Evolutionary conservation across 164 flowering plant genomes (phyloP), one percentile per base, ranked within the genome.

Genomic region (Stephania yunnanensis): DNA sequence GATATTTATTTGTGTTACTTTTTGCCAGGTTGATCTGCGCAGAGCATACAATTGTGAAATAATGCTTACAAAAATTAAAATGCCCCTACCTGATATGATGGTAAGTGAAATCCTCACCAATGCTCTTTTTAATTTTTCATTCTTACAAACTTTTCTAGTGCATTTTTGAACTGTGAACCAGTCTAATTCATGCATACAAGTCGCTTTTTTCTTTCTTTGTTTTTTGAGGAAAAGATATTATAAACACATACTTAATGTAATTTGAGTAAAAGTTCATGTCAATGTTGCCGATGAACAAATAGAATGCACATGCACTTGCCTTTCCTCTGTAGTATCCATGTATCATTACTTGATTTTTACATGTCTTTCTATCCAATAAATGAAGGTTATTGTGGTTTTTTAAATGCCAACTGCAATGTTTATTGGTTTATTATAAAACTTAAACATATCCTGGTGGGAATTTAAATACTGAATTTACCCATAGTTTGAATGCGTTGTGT

Each of bases 31-130:
- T 82, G 99, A 96, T 80, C 83, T 96, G 89, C 94, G 94, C 3
- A 85, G 93, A 85, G 98, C 96, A 69, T 87, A 91, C 76, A 93
- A 93, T 73, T 93, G 94, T 79, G 98, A 90, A 76, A 93, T 93
- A 78, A 90, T 93, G 98, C 97, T 96, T 69, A 86, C 97, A 69
- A 96, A 96, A 78, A 85, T 94, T 73, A 96, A 94, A 80, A 88
- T 94, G 75, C 98, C 99, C 70, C 86, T 93, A 55, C 92, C 97
- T 44, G 94, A 92, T 77, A 89, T 96, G 97, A 77, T 93, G 76
- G 99, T 96, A 87, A 90, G 97, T 79, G 73, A 73, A 46, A 69
- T 17, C 61, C 6, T 19, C 52, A 61, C 72, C 42, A 36, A 36
- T 36, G 42, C 42, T 36, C 42, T 36, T 36, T 36, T 36, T 36